Evolutionary conservation across 140 eudicot genomes (phyloP).

Genomic region (Stevia rebaudiana): DNA sequence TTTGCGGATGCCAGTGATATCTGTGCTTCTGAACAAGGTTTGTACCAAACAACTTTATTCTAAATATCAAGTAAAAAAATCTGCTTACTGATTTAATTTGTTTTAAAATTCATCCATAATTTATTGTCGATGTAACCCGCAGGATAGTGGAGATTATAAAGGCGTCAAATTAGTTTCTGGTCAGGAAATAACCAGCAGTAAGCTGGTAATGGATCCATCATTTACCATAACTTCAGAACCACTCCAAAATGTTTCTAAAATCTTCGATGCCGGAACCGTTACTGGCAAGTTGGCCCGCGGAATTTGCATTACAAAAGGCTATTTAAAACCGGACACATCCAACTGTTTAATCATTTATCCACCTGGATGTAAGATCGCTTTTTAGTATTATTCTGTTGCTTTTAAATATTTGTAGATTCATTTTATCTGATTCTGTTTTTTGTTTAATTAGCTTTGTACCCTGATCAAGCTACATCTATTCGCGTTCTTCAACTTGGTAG

Average conservation of each 20-base stretch:
- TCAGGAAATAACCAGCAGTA: slow-evolving; percentile 74
- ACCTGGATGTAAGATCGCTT: slow-evolving; percentile 67
- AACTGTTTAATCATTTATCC: slow-evolving; percentile 75
- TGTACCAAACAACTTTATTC: neutral
- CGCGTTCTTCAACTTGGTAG: slow-evolving; percentile 80
- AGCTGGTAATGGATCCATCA: slow-evolving; percentile 66
- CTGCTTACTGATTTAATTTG: neutral
- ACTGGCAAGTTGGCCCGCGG: slow-evolving; percentile 70
- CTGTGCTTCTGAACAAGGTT: slow-evolving; percentile 70
- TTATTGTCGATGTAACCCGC: slow-evolving; percentile 11
- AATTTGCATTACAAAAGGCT: slow-evolving; percentile 64
- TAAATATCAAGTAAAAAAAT: neutral
- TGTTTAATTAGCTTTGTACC: slow-evolving; percentile 58
- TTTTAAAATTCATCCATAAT: neutral
- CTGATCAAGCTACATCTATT: slow-evolving; percentile 68
- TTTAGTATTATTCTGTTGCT: neutral
- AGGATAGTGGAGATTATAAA: slow-evolving; percentile 53
- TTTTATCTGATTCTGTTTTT: slow-evolving; percentile 15
- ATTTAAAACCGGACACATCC: slow-evolving; percentile 56
- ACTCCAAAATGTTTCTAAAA: slow-evolving; percentile 23
- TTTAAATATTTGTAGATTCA: slow-evolving; percentile 4
- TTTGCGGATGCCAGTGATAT: slow-evolving; percentile 67
- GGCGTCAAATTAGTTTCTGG: slow-evolving; percentile 87
- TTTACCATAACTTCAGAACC: slow-evolving; percentile 37
- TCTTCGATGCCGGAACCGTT: slow-evolving; percentile 20